Evolutionary conservation across 2,329 filamentous ascomycete genomes (phyloP), one percentile per base, ranked within the genome.

Genomic region (Diaporthe citriasiana): DNA sequence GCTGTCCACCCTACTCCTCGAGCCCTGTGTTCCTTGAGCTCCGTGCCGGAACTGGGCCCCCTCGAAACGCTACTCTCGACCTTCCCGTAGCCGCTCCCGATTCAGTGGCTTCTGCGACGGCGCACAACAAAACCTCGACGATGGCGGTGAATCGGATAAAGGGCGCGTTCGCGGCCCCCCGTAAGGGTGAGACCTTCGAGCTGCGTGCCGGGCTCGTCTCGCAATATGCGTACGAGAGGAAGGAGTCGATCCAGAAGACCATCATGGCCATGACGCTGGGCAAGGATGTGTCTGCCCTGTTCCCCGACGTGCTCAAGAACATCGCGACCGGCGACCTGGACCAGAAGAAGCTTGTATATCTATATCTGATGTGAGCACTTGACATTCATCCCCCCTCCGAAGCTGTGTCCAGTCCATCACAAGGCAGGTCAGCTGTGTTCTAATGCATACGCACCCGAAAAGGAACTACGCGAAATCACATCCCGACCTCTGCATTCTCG

Each of bases 391-490:
- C 25, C 59, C 38, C 25, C 19, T 27, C 17, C 63, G 45, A 50
- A 30, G 57, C 59, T 66, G 35, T 33, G n/a, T 55, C 30, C 13
- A 51, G 72, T 50, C 53, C 50, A 30, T 27, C 33, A 59, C 73
- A 77, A 57, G 71, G 73, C 51, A 56, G 33, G 7, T 22, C 33
- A 45, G 33, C 4, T 45, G 15, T 42, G 19, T 51, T 73, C 78
- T 83, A 60, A 82, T 66, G 27, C 19, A 47, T 59, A 22, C 40
- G 22, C 45, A 25, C 50, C 9, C 35, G 35, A 25, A 51, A 73
- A 98, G 95, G 95, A 99, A 99, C 85, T 99, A 99, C 85, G 97
- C 97, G 80, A 99, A 99, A 88, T 98, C 96, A 78, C 97, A 99
- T 85, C 97, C 97, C 42, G 97, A 99, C 82, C 92, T 99, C 47